Evolutionary conservation across 1,139 yeast species (phyloP).

Genomic region (Debaryomyces udenii): DNA sequence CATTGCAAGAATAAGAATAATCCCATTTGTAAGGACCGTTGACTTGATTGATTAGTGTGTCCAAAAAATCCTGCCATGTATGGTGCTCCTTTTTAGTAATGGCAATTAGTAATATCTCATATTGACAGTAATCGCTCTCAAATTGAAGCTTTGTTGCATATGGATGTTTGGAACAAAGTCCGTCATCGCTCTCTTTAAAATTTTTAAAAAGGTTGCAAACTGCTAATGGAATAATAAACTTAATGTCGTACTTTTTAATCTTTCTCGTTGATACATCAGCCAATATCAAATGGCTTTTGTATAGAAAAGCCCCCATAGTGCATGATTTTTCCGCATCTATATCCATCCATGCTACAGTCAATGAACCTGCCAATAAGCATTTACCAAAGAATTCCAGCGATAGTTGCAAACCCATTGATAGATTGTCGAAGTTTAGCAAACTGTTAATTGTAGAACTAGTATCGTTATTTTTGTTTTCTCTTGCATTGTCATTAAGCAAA

Average conservation of each 20-base stretch:
- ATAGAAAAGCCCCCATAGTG: slow-evolving; percentile 45
- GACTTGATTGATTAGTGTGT: slow-evolving; percentile 35
- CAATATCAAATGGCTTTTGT: slow-evolving; percentile 52
- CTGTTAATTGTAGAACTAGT: slow-evolving; percentile 13
- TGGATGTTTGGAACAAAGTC: slow-evolving; percentile 37
- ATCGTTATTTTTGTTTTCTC: slow-evolving; percentile 17
- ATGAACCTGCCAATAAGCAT: slow-evolving; percentile 42
- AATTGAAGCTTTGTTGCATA: slow-evolving; percentile 47
- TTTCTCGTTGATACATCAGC: slow-evolving; percentile 23
- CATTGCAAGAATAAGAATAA: slow-evolving; percentile 23
- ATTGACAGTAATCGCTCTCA: slow-evolving; percentile 43
- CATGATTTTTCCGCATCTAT: slow-evolving; percentile 17
- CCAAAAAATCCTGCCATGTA: slow-evolving; percentile 45
- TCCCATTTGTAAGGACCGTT: slow-evolving; percentile 46
- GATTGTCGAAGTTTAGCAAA: slow-evolving; percentile 18
- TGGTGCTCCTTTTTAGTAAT: slow-evolving; percentile 34
- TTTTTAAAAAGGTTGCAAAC: slow-evolving; percentile 30
- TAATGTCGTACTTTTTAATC: slow-evolving; percentile 29
- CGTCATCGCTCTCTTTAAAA: slow-evolving; percentile 33
- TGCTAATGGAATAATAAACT: slow-evolving; percentile 53
- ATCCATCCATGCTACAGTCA: slow-evolving; percentile 42
- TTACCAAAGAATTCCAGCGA: slow-evolving; percentile 44
- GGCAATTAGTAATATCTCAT: slow-evolving; percentile 49
- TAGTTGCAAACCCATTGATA: slow-evolving; percentile 21
- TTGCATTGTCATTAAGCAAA: slow-evolving; percentile 27